A percentile compares a stretch with the other conserved stretches of the same genome.
Evolutionary conservation across 2,329 filamentous ascomycete genomes (phyloP).

Genomic region (Ophiostoma perfectum): DNA sequence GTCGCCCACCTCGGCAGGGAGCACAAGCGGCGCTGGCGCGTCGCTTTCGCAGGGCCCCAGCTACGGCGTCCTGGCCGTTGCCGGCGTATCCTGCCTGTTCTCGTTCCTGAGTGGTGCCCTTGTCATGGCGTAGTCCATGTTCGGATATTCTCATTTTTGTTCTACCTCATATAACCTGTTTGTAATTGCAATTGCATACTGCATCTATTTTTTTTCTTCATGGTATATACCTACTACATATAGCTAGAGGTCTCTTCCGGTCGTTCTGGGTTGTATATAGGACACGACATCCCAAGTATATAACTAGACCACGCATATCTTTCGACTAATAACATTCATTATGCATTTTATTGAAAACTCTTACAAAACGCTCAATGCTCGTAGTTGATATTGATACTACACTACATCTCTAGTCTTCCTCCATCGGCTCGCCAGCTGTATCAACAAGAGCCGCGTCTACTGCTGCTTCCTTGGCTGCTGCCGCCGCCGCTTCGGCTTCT

Average conservation of each 20-base stretch:
- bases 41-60: constrained; percentile 17
- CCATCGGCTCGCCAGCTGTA: constrained; percentile 1
- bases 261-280: not conserved
- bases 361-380: not conserved
- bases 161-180: not conserved
- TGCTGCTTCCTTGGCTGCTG: not conserved
- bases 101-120: constrained; percentile 30
- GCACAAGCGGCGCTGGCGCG: constrained; percentile 22
- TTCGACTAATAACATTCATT: too few relatives aligned
- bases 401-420: not conserved
- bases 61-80: constrained; percentile 25
- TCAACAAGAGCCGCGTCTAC: not conserved
- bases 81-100: constrained; percentile 27
- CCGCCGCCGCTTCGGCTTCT: constrained; percentile 15
- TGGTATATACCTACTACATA: not conserved
- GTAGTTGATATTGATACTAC: not conserved
- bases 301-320: not conserved
- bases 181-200: constrained; percentile 1
- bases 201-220: not conserved
- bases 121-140: constrained; percentile 20
- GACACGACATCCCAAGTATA: not conserved
- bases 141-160: not conserved
- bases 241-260: not conserved
- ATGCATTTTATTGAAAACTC: not conserved
- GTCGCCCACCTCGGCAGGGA: constrained; percentile 10